Base-by-base conservation (phyloP, 352 stramenopile species). In the Phytophthora sp. region DNA sequence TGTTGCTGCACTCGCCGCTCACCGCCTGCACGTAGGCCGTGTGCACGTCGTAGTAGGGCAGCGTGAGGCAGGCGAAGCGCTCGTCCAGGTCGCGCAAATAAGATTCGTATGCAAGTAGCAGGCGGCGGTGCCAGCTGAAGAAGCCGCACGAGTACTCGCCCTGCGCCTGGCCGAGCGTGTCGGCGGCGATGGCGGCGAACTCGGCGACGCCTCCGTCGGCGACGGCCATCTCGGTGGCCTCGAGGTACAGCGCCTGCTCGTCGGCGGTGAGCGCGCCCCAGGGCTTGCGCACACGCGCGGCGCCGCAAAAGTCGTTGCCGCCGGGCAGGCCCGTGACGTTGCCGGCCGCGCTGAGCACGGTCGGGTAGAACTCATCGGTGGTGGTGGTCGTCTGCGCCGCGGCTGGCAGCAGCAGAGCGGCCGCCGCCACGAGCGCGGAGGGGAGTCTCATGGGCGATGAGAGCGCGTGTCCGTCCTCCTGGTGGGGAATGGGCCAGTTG, bases 11-110 rank as follows among this genome's bases (percentile, higher is more conserved):
- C 49, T 83, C 62, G 2, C 69, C 71, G 28, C 69, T 82, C 7
- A 75, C 76, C 1, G 67, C 54, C 18, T 82, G 69, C 7, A 77
- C 55, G 69, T 88, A 91, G 17, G 77, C 82, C 53, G 79, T 84
- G 66, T 88, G 77, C 21, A 91, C 75, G 56, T 93, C 84, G 52
- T 87, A 93, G 79, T 88, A 93, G n/a, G 82, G 84, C 18, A 93
- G 34, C 15, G 84, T 91, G 20, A 93, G 38, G 44, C 84, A 93
- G 4, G 72, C 76, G 42, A 81, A 93, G 48, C 79, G 72, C 17
- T 71, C 48, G 48, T 72, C 74, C 20, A 89, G 59, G 35, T 74
- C 69, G n/a, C 84, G 84, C 39, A 93, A 41, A 32, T 88, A 87
- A 11, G 67, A 78, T 52, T 93, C 84, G 57, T 82, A 89, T 9